Conservation (phyloP, 345 rosid species). For the Acer saccharum region DNA sequence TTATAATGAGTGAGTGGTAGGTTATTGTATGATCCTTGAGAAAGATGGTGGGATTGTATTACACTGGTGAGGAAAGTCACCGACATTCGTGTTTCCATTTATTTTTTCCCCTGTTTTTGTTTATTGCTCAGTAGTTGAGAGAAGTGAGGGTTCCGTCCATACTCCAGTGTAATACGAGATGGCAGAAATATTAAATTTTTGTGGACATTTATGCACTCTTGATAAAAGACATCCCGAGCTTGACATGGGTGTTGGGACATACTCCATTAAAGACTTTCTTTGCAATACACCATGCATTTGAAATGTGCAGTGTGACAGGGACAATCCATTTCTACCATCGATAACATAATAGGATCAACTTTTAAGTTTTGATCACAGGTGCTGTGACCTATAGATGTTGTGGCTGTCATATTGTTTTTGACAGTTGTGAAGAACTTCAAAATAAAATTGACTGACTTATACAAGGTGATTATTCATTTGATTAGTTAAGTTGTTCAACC, state of each 20-base stretch:
- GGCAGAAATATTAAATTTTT: neutral
- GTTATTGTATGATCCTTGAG: neutral
- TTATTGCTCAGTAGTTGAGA: neutral
- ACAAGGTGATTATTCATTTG: too few relatives aligned
- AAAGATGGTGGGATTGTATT: slow-evolving; percentile 8
- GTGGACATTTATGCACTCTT: neutral
- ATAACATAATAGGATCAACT: neutral
- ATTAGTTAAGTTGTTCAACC: neutral
- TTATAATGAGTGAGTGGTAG: slow-evolving; percentile 15
- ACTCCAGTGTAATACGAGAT: slow-evolving; percentile 8
- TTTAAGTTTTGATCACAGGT: neutral
- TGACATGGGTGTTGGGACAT: neutral
- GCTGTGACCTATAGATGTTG: neutral
- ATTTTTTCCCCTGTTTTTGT: neutral
- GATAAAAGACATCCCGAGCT: neutral
- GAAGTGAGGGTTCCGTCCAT: neutral
- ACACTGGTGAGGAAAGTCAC: too few relatives aligned
- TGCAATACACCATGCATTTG: neutral
- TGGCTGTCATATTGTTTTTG: neutral
- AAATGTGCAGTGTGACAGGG: neutral
- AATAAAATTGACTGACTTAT: too few relatives aligned
- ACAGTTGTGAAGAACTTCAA: neutral
- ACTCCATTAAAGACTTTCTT: too few relatives aligned
- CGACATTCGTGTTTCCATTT: slow-evolving; percentile 2
- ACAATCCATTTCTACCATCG: neutral